Base-by-base conservation (phyloP, 805 yeast genomes). In the Ogataea naganishii region DNA sequence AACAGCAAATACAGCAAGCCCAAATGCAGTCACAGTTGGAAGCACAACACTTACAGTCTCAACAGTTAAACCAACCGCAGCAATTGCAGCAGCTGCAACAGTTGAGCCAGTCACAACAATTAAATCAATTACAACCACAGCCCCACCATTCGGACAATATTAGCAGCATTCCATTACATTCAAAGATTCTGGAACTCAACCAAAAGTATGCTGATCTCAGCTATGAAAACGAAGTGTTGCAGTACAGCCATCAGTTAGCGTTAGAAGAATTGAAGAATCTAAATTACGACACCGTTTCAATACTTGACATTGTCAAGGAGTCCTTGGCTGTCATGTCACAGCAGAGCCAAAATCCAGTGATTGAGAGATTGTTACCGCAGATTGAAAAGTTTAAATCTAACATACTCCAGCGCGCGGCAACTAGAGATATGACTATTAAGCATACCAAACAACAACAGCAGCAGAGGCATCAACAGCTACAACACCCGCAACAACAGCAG, bases 231-330 rank as follows among this genome's bases (percentile, higher is more conserved):
- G 56, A 58, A 9, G 49, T 54, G 22, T 44, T 73, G 25, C 63
- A 60, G 25, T 42, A 61, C 11, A 58, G 65, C 30, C 67, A 68
- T 42, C 80, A 73, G 18, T 41, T 59, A 8, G 59, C 74, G 6
- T 47, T 55, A 19, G 69, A 65, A 5, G 75, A 72, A 28, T 43
- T 71, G 34, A 62, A 65, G 21, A 58, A 60, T 31, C 60, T 69
- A 12, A 73, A 72, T 41, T 43, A 61, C 31, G 84, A 76, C 40
- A 57, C 72, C 51, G 65, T 74, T 3, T 62, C 62, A 22, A 35
- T 75, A 7, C 40, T 75, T 8, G 81, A 74, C 32, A 37, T 52
- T 11, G 20, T 55, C 14, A 53, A 47, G 26, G 58, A 52, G 14
- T 31, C 36, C 2, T 30, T 44, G 2, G 18, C 18, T 14, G 22